These are phyloP conservation scores for Xylaria sp. DNA, from an alignment of 2,329 filamentous ascomycete species.

Conservation along the genomic window DNA sequence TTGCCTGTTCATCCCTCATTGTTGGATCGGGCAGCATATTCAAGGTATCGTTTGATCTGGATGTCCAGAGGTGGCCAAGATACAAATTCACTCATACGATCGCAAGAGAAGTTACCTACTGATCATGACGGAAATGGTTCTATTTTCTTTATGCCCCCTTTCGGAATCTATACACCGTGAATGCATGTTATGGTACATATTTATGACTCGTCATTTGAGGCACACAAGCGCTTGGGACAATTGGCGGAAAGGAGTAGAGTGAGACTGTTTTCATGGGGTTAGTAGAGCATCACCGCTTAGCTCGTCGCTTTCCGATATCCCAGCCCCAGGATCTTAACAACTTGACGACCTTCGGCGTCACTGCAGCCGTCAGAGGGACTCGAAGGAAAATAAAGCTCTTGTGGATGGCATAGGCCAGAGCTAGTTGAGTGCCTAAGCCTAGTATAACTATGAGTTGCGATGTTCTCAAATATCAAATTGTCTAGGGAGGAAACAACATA, in stretches of 20 bases:
- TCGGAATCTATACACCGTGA: not conserved
- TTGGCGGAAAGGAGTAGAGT: constrained; percentile 8
- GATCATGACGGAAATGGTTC: not conserved
- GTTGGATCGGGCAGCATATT: too few relatives aligned
- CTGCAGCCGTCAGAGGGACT: constrained; percentile 88
- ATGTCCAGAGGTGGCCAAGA: too few relatives aligned
- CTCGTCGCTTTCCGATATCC: constrained; percentile 80
- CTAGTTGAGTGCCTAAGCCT: constrained; percentile 80
- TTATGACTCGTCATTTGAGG: not conserved
- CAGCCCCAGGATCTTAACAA: constrained; percentile 86
- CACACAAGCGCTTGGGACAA: not conserved
- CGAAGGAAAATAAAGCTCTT: constrained; percentile 97
- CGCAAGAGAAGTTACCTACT: not conserved
- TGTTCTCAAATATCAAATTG: not conserved
- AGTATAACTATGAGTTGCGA: constrained; percentile 24
- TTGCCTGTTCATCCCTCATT: too few relatives aligned
- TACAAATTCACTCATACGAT: too few relatives aligned
- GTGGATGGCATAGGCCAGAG: constrained; percentile 94
- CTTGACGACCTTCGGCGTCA: constrained; percentile 95
- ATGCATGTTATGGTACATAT: constrained; percentile 16
- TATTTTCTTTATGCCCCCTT: constrained; percentile 18
- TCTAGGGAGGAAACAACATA: constrained; percentile 57
- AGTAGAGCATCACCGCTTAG: constrained; percentile 29
- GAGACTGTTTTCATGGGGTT: not conserved
- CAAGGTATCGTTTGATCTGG: too few relatives aligned